phyloP scores from a whole-genome alignment of 2,329 filamentous ascomycete genomes.

The Fusarium sp. region DNA sequence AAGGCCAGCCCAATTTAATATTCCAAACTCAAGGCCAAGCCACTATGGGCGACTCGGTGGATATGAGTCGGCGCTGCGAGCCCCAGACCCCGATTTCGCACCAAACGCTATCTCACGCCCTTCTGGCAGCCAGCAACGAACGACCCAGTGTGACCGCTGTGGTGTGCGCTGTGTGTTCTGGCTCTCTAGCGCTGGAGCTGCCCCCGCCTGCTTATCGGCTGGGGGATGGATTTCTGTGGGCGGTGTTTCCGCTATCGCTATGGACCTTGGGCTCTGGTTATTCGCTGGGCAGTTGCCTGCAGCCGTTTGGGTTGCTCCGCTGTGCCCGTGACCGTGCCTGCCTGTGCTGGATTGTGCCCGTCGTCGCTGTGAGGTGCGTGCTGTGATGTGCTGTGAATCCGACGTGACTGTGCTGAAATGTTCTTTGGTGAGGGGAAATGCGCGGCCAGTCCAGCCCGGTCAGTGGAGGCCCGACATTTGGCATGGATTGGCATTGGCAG shows the following conservation, averaged over 20 bases:
- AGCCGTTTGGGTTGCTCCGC: background rate
- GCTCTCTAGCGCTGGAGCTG: background rate
- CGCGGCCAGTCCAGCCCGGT: conserved; percentile 36
- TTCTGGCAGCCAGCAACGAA: background rate
- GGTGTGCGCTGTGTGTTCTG: background rate
- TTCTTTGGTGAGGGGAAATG: conserved; percentile 54
- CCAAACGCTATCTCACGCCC: conserved; percentile 13
- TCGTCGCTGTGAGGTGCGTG: conserved; percentile 22
- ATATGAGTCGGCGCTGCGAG: conserved; percentile 21
- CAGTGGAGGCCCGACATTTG: conserved; percentile 21
- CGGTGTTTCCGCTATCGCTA: background rate
- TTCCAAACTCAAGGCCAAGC: conserved; percentile 31
- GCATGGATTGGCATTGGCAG: conserved; percentile 13
- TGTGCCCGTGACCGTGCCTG: conserved; percentile 1
- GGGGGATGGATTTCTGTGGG: background rate
- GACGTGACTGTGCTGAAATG: conserved; percentile 57
- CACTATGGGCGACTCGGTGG: conserved; percentile 27
- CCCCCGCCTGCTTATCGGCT: background rate
- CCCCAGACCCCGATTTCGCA: conserved; percentile 34
- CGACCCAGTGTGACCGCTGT: background rate
- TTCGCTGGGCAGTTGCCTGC: background rate
- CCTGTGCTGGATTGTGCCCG: conserved; percentile 24
- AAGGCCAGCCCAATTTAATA: conserved; percentile 29
- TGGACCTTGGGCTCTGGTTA: background rate
- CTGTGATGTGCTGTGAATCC: conserved; percentile 40